Evolutionary conservation across 1,284 basidiomycete species (phyloP).

Genomic region (Mycena citricolor): DNA sequence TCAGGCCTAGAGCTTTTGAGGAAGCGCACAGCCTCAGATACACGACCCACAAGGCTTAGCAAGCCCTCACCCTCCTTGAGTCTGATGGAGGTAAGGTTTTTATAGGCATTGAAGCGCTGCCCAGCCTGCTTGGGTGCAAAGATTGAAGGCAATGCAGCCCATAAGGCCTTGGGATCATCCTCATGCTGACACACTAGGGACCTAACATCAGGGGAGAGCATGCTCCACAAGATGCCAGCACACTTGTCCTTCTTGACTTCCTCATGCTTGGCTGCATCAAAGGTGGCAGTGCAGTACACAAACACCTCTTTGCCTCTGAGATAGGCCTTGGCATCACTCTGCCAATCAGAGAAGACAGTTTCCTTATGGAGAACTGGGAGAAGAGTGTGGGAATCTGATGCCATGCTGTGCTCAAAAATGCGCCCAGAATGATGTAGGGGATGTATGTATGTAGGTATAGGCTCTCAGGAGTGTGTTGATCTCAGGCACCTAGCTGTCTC

Average conservation of each 20-base stretch:
- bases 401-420: too few relatives aligned
- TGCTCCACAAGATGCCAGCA: slow-evolving; percentile 5
- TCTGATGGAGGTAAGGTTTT: neutral
- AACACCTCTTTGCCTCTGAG: slow-evolving; percentile 1
- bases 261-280: neutral
- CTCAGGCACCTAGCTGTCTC: too few relatives aligned
- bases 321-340: slow-evolving; percentile 6
- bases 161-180: slow-evolving; percentile 6
- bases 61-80: slow-evolving; percentile 7
- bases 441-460: too few relatives aligned
- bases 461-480: too few relatives aligned
- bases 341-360: neutral
- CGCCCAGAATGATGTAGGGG: too few relatives aligned
- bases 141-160: neutral
- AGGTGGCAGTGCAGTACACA: slow-evolving; percentile 1
- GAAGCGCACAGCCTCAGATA: slow-evolving; percentile 1
- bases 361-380: slow-evolving; percentile 1
- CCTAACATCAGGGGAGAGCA: slow-evolving; percentile 3
- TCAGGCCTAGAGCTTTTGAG: neutral
- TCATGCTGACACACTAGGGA: slow-evolving; percentile 6
- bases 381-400: too few relatives aligned
- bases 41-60: slow-evolving; percentile 1
- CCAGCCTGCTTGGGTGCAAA: slow-evolving; percentile 8
- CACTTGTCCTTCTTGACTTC: too few relatives aligned
- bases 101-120: slow-evolving; percentile 3